Conservation (phyloP, 2,329 filamentous ascomycete genomes). For the Fusarium buharicum region DNA sequence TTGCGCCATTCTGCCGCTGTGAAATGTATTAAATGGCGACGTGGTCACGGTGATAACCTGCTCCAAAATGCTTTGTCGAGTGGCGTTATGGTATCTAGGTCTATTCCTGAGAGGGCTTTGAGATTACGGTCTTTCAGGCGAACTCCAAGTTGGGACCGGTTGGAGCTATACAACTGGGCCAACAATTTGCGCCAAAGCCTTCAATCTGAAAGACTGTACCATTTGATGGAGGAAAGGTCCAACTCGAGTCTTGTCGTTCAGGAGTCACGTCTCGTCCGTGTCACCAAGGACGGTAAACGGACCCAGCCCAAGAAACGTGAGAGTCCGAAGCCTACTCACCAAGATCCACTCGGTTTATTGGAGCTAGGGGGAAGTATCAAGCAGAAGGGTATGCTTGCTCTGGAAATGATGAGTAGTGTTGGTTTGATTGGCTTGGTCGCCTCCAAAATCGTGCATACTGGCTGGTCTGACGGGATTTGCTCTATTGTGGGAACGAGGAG, state of each 20-base stretch:
- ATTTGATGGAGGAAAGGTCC: conserved; percentile 37
- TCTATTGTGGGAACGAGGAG: conserved; percentile 30
- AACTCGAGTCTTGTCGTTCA: conserved; percentile 7
- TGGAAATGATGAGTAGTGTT: conserved; percentile 79
- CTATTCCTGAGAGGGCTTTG: conserved; percentile 32
- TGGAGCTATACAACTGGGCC: conserved; percentile 53
- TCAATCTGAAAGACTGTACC: conserved; percentile 47
- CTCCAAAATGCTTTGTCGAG: conserved; percentile 36
- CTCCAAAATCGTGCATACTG: conserved; percentile 64
- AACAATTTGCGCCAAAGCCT: conserved; percentile 52
- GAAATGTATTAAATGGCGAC: conserved; percentile 81
- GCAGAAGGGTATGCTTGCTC: conserved; percentile 70
- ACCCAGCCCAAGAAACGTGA: conserved; percentile 10
- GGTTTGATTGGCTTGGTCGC: conserved; percentile 78
- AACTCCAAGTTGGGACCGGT: conserved; percentile 45
- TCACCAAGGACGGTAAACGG: conserved; percentile 7
- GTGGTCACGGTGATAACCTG: conserved; percentile 42
- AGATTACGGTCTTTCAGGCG: conserved; percentile 23
- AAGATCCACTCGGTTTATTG: conserved; percentile 84
- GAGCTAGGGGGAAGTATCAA: conserved; percentile 74
- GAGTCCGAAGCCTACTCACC: conserved; percentile 51
- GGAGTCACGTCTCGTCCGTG: conserved; percentile 38
- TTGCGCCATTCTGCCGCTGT: conserved; percentile 84
- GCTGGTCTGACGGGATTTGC: conserved; percentile 37
- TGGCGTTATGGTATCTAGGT: conserved; percentile 26